Evolutionary conservation across 2,329 filamentous ascomycete species (phyloP).

Genomic region (Chrysoporthe austroafricana): DNA sequence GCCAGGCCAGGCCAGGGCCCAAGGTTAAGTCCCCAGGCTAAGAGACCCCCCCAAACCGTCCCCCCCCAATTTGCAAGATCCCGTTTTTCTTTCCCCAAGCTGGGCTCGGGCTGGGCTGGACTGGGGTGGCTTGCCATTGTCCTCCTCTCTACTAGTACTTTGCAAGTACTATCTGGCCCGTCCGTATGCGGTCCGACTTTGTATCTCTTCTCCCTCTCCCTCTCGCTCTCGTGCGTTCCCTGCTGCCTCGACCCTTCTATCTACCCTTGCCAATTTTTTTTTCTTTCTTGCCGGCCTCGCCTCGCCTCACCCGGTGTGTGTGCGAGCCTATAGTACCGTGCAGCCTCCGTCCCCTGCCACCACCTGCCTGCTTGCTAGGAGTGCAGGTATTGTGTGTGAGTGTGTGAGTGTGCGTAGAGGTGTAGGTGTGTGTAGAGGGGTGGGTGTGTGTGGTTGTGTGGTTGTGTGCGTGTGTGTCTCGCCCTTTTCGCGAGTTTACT

Average conservation of each 20-base stretch:
- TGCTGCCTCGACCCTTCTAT: neutral
- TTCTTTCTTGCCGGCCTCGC: neutral
- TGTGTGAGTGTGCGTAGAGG: neutral
- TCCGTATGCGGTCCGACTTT: too few species aligned
- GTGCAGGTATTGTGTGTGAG: neutral
- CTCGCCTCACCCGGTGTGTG: constrained; percentile 4
- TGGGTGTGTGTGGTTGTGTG: neutral
- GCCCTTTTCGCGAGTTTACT: constrained; percentile 20
- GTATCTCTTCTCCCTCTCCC: neutral
- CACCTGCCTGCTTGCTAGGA: neutral
- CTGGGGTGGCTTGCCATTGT: neutral
- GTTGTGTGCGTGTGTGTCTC: constrained; percentile 9
- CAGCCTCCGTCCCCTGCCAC: neutral
- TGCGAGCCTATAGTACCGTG: neutral
- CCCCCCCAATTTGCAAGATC: constrained; percentile 6
- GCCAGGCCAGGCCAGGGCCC: neutral
- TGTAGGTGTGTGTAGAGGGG: neutral
- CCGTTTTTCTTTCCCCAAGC: neutral
- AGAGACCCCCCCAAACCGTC: too few species aligned
- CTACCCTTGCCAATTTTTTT: neutral
- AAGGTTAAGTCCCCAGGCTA: neutral
- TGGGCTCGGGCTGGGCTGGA: neutral
- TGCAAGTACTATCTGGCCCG: too few species aligned
- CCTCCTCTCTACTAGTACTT: neutral
- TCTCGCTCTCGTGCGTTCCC: neutral